Conservation (phyloP, 1,284 basidiomycete species). For the Mycena citricolor region DNA sequence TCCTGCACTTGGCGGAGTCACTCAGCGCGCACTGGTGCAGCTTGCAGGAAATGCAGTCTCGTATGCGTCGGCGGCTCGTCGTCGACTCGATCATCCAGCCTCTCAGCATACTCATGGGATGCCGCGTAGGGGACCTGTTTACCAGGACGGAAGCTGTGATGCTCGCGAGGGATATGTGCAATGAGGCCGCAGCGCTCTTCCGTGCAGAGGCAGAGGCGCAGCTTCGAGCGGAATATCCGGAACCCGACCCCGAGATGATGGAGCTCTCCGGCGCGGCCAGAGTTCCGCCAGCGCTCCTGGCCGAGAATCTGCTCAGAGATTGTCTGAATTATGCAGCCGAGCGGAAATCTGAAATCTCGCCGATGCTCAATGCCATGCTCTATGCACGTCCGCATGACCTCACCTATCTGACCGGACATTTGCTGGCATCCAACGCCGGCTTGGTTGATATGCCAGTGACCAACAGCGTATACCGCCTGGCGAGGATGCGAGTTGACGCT, state of each 20-base stretch:
- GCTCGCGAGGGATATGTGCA: slow-evolving; percentile 52
- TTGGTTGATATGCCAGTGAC: slow-evolving; percentile 70
- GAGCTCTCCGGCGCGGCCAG: slow-evolving; percentile 35
- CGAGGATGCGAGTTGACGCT: slow-evolving; percentile 39
- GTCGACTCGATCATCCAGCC: slow-evolving; percentile 88
- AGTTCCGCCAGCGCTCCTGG: slow-evolving; percentile 43
- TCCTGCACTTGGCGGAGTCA: slow-evolving; percentile 54
- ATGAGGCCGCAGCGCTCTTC: slow-evolving; percentile 62
- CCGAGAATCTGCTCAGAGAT: slow-evolving; percentile 45
- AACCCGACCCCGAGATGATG: slow-evolving; percentile 29
- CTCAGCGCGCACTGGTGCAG: slow-evolving; percentile 71
- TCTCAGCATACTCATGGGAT: slow-evolving; percentile 79
- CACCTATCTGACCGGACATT: slow-evolving; percentile 85
- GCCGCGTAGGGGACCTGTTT: slow-evolving; percentile 78
- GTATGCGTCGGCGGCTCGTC: slow-evolving; percentile 81
- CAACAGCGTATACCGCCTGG: slow-evolving; percentile 59
- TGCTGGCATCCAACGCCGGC: too few species aligned
- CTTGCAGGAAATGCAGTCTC: slow-evolving; percentile 67
- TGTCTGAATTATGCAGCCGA: slow-evolving; percentile 52
- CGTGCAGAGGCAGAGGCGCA: slow-evolving; percentile 46
- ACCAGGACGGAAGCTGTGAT: slow-evolving; percentile 39
- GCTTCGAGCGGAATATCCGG: slow-evolving; percentile 38
- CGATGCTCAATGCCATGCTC: slow-evolving; percentile 75
- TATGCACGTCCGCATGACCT: slow-evolving; percentile 69
- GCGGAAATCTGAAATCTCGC: slow-evolving; percentile 70